Base-by-base conservation (phyloP, 805 yeast species). In the Nakazawaea wickerhamii region DNA sequence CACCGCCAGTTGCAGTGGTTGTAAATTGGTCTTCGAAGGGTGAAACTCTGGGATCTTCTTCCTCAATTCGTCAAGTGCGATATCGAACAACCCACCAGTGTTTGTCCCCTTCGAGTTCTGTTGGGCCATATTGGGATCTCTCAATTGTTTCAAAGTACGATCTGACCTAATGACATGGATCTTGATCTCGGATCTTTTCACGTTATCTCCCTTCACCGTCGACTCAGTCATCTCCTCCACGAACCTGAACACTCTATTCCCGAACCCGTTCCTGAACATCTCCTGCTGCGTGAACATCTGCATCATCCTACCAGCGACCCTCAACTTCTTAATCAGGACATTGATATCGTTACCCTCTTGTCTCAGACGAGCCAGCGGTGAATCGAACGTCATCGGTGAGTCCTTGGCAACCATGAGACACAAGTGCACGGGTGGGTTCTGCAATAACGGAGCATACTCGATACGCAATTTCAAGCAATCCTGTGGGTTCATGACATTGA, bases 261-360 rank as follows among this genome's bases (percentile, higher is more conserved):
- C 95, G 55, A 86, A 75, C 0, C 93, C 90, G 36, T 77, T 73
- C 30, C 81, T 65, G 41, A 78, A 60, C 95, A 91, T 87, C 56
- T 89, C 96, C 51, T 90, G 97, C 52, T 79, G 80, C 0, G 97
- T 90, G 59, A 75, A 89, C 1, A 96, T 95, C 53, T 87, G 91
- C 95, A 87, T 86, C 60, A 90, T 60, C 51, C 95, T 71, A 4
- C 84, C 95, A 3, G 86, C 96, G 47, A 88, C 76, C 52, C 93
- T 76, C 49, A 91, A 58, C 57, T 87, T 87, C 49, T 67, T 68
- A 15, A 84, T 64, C 1, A 96, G 96, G 4, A 80, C 58, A n/a
- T 79, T 79, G 18, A 90, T 51, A 11, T 70, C 76, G 47, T 85
- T 80, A 2, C 81, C 82, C 50, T 85, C 93, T 25, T 68, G 59